Conservation (phyloP, 352 stramenopile genomes). For the Phytophthora palmivora region DNA sequence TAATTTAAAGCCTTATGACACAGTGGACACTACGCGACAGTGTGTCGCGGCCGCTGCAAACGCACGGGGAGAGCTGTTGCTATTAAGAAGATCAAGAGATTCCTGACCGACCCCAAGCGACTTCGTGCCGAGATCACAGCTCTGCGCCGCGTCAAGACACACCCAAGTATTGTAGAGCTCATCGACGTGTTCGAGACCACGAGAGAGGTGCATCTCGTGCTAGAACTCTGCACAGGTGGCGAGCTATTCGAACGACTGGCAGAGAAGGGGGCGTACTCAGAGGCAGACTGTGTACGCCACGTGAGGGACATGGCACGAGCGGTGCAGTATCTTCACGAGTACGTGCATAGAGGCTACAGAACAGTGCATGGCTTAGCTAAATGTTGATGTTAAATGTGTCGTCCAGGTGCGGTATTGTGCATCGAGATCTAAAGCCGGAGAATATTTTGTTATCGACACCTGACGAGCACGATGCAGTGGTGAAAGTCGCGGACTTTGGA, state of each 20-base stretch:
- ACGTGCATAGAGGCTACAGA: constrained; percentile 11
- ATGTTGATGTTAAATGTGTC: constrained; percentile 48
- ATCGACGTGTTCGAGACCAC: constrained; percentile 85
- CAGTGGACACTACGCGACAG: constrained; percentile 78
- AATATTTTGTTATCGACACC: constrained; percentile 82
- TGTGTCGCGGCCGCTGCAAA: constrained; percentile 62
- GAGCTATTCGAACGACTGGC: constrained; percentile 86
- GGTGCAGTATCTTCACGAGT: constrained; percentile 79
- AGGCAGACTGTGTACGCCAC: constrained; percentile 82
- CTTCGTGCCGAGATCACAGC: constrained; percentile 71
- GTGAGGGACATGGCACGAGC: constrained; percentile 71
- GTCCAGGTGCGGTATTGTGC: no score
- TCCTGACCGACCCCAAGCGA: constrained; percentile 75
- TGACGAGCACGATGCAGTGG: constrained; percentile 63
- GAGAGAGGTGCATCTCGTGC: constrained; percentile 77
- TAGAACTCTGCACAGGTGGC: constrained; percentile 83
- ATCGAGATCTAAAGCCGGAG: no score
- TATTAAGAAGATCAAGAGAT: constrained; percentile 88
- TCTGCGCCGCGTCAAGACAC: constrained; percentile 59
- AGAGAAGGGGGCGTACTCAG: constrained; percentile 83
- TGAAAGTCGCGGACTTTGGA: constrained; percentile 88
- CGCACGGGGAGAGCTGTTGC: constrained; percentile 62
- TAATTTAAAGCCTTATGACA: neutral
- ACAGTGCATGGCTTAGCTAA: neutral
- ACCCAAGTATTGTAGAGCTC: constrained; percentile 83